Evolutionary conservation across 2,329 filamentous ascomycete genomes (phyloP), one percentile per base, ranked within the genome.

Genomic region (Tothia fuscella): DNA sequence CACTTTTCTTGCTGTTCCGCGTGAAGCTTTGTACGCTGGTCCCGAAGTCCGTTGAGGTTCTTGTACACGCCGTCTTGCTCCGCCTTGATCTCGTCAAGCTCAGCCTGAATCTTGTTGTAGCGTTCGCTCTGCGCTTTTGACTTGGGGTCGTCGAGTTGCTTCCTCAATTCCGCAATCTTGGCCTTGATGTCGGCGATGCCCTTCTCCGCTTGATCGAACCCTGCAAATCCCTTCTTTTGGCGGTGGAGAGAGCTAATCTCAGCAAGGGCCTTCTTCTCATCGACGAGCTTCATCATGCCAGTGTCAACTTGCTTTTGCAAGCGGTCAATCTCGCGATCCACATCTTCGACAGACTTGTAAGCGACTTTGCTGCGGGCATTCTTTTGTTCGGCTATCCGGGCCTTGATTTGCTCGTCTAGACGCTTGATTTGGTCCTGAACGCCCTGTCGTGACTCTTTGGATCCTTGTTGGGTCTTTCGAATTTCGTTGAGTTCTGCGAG

Each of bases 1-100:
- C 78, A 95, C 63, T 89, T 93, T 58, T 82, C 79, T 62, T 93
- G 82, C 66, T 94, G 86, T 59, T 91, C 80, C 45, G 75, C 76
- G 55, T 93, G 82, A 40, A 91, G 75, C 67, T 80, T 85, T 59
- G 78, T 80, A 48, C 84, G 80, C 68, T 95, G 83, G 53, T 94
- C 89, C 43, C 84, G 80, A 48, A 96, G 78, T 43, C 72, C 63
- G 52, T 86, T 88, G 46, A 95, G 68, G 67, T 78, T 83, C 74
- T 93, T 93, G 75, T 82, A 93, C 26, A 80, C 85, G 51, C 81
- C 78, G 56, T 96, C 87, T 64, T 94, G 85, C 68, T 94, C 84
- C 36, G 81, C 82, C 70, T 93, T 94, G 68, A 98, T 84, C 46
- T 68, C 63, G 60, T 96, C 87, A 40, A 96, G 72, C 68, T 98